Evolutionary conservation across 305 asterid genomes (phyloP).

Genomic region (Fraxinus baroniana): DNA sequence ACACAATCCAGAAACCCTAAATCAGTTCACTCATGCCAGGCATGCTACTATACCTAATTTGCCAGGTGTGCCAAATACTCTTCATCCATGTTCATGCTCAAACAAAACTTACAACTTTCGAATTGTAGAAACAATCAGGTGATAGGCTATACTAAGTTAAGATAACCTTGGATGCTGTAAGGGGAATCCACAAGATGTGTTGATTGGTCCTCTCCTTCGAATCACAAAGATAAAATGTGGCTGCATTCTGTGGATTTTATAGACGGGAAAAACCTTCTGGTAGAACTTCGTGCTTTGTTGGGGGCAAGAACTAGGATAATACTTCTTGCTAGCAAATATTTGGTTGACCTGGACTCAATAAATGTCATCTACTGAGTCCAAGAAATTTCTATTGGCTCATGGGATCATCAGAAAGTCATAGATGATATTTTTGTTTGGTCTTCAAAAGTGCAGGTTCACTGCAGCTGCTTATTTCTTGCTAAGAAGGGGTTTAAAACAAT

Average conservation of each 20-base stretch:
- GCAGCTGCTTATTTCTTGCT: not conserved
- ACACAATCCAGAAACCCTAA: not conserved
- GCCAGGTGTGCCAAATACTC: not conserved
- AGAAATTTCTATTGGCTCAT: not conserved
- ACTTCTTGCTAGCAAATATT: not conserved
- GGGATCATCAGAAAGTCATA: not conserved
- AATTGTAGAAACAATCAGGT: not conserved
- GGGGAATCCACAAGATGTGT: not conserved
- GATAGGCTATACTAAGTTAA: not conserved
- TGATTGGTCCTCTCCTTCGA: not conserved
- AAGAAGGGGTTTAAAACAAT: not conserved
- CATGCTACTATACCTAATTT: not conserved
- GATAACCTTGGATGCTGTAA: not conserved
- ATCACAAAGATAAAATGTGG: not conserved
- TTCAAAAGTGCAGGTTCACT: not conserved
- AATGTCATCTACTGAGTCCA: not conserved
- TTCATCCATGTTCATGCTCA: not conserved
- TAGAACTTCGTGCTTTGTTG: not conserved
- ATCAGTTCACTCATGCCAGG: not conserved
- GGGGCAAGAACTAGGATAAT: not conserved
- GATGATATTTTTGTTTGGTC: not conserved
- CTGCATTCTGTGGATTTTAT: not conserved
- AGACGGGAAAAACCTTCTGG: not conserved
- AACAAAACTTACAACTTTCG: not conserved
- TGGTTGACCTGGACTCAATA: not conserved